Evolutionary conservation across 441 rosid genomes (phyloP).

Genomic region (Gossypium trilobum): DNA sequence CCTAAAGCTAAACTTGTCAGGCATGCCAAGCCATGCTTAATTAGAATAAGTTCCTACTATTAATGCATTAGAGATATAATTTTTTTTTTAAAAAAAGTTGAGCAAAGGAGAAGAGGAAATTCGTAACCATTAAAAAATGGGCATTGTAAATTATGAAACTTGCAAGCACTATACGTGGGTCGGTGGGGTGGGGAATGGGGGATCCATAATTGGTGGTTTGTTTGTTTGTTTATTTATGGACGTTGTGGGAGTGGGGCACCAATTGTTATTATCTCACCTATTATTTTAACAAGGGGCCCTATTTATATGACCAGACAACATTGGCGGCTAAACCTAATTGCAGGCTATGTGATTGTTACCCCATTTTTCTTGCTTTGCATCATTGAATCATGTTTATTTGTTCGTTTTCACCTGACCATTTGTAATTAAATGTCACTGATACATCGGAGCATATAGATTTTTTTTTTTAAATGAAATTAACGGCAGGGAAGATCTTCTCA

Average conservation of each 20-base stretch:
- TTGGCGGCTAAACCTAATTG: background rate
- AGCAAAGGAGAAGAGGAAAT: background rate
- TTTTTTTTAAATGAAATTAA: no score
- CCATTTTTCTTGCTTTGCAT: background rate
- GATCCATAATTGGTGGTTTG: background rate
- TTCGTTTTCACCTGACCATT: background rate
- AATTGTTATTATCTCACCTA: background rate
- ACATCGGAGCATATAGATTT: no score
- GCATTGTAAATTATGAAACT: background rate
- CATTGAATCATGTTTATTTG: background rate
- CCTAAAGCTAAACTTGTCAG: background rate
- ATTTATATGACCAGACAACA: background rate
- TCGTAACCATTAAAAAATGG: background rate
- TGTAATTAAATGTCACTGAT: background rate
- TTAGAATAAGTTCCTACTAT: no score
- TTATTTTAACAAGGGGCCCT: background rate
- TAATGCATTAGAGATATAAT: no score
- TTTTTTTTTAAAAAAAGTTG: no score
- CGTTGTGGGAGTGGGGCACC: background rate
- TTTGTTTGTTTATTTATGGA: background rate
- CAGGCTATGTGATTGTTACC: background rate
- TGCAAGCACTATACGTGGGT: background rate
- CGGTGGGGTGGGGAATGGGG: background rate
- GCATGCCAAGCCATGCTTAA: no score
- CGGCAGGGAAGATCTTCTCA: no score